A percentile compares a stretch with the other conserved stretches of the same genome.
Evolutionary conservation across 106 monocot genomes (phyloP).

Genomic region (Chionographis japonica): DNA sequence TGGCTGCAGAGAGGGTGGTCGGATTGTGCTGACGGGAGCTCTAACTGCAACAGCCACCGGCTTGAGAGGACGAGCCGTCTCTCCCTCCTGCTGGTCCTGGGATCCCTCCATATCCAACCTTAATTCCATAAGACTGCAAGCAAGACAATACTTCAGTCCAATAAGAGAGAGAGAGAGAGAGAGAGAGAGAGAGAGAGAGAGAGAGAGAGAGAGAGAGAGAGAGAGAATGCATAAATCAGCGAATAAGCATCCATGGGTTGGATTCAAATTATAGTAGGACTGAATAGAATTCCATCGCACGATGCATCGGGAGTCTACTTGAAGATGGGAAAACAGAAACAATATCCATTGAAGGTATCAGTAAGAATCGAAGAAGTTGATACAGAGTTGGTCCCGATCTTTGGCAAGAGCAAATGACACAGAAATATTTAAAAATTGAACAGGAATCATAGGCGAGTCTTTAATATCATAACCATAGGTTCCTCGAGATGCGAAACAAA

Average conservation of each 20-base stretch:
- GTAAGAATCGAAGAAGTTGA: too few species aligned
- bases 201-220: too few species aligned
- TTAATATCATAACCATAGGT: background rate
- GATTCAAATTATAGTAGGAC: too few species aligned
- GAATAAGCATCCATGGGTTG: too few species aligned
- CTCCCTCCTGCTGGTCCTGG: slow-evolving; percentile 27
- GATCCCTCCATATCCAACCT: slow-evolving; percentile 32
- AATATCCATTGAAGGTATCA: too few species aligned
- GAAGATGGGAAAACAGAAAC: too few species aligned
- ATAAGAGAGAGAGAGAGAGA: background rate
- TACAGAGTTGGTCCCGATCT: too few species aligned
- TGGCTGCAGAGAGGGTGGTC: background rate
- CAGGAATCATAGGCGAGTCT: background rate
- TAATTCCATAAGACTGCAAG: slow-evolving; percentile 37
- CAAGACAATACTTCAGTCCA: background rate
- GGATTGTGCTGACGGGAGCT: background rate
- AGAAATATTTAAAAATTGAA: background rate
- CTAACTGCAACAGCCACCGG: slow-evolving; percentile 34
- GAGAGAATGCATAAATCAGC: too few species aligned
- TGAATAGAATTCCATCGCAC: too few species aligned
- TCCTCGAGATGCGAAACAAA: background rate
- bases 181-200: too few species aligned
- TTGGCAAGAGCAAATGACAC: background rate
- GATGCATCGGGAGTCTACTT: too few species aligned
- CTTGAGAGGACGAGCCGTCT: slow-evolving; percentile 27